Evolutionary conservation across 129 eudicot species (phyloP).

Genomic region (Tagetes erecta): DNA sequence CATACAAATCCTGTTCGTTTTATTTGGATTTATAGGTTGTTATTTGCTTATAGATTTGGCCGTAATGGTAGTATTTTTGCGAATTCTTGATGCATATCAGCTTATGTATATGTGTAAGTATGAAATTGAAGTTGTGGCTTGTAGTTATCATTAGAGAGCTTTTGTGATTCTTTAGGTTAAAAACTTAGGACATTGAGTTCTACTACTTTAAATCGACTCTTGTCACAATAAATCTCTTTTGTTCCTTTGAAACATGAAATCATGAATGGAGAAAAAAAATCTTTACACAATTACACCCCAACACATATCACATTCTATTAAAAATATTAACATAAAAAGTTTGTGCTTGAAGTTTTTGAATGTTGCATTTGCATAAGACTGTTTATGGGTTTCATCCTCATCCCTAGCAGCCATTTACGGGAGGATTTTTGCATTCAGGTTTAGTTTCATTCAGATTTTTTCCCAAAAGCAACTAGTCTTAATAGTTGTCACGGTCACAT

Average conservation of each 20-base stretch:
- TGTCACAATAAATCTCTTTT: background rate
- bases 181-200: background rate
- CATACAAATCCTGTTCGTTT: background rate
- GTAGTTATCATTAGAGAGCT: background rate
- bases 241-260: background rate
- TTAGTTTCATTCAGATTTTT: background rate
- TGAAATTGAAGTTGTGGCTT: background rate
- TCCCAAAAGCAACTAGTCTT: too few species aligned
- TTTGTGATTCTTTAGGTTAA: slow-evolving; percentile 1
- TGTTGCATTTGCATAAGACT: background rate
- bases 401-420: background rate
- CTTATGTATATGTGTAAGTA: background rate
- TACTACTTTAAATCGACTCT: background rate
- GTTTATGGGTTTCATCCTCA: background rate
- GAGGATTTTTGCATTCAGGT: background rate
- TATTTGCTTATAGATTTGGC: background rate
- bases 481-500: background rate
- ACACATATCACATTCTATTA: background rate
- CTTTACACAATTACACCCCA: background rate
- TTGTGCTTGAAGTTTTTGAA: background rate
- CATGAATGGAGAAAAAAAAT: too few species aligned
- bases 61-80: background rate
- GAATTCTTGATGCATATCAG: background rate
- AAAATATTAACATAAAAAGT: background rate
- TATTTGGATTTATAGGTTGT: background rate